Evolutionary conservation across 805 yeast species (phyloP).

Genomic region (Kodamaea kaohsiungensis): DNA sequence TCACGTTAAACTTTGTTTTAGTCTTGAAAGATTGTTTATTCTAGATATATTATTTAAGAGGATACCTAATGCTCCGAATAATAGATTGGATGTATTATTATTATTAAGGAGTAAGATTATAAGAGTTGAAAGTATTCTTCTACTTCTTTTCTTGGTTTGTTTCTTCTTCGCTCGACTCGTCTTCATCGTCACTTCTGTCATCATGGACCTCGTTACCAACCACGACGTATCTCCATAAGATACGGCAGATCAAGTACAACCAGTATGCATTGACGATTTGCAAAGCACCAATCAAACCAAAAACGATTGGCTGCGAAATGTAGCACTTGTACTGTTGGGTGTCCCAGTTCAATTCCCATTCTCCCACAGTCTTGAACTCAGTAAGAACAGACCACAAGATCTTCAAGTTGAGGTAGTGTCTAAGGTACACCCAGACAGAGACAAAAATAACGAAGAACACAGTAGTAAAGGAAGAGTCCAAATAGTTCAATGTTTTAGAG

Average conservation of each 20-base stretch:
- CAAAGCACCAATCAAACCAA: conserved; percentile 70
- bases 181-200: conserved; percentile 87
- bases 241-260: conserved; percentile 79
- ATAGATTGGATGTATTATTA: not conserved
- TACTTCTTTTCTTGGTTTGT: not conserved
- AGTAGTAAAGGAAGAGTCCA: conserved; percentile 63
- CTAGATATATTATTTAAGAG: not conserved
- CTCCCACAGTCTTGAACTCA: conserved; percentile 85
- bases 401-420: conserved; percentile 81
- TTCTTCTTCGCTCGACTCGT: conserved; percentile 39
- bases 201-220: conserved; percentile 62
- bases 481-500: conserved; percentile 85
- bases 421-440: conserved; percentile 77
- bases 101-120: not conserved
- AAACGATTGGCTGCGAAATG: conserved; percentile 91
- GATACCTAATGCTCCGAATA: not conserved
- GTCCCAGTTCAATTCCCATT: conserved; percentile 75
- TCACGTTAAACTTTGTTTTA: not conserved
- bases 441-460: conserved; percentile 73
- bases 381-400: conserved; percentile 85
- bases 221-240: conserved; percentile 63
- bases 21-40: not conserved
- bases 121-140: not conserved
- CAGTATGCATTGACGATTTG: conserved; percentile 88
- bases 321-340: conserved; percentile 96